Base-by-base conservation (phyloP, 805 yeast species). In the Kazachstania viticola region DNA sequence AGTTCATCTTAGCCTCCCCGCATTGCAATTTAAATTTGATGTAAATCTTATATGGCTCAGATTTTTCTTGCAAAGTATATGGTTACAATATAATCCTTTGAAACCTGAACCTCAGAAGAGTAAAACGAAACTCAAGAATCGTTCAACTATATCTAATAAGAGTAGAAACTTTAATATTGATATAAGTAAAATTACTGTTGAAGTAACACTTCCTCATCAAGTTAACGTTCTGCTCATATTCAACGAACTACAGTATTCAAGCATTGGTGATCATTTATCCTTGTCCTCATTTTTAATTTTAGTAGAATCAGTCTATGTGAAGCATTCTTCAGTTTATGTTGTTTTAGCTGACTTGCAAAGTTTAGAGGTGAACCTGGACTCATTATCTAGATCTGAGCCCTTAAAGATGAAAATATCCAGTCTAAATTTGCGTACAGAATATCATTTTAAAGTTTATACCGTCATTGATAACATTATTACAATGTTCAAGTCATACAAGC, bases 391-490 rank as follows among this genome's bases (percentile, higher is more conserved):
- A 17, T 45, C 3, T 17, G 28, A n/a, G 31, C 31, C 4, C 8
- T 26, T 4, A 12, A 29, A 1, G 13, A 24, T 1, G 29, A 38
- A 41, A 21, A 16, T 54, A 1, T 35, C 50, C 5, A 31, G 40
- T 1, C 39, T 56, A 11, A 42, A 44, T 24, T 30, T 56, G 2
- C 53, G 45, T 22, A 50, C 58, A 1, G 61, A 58, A 29, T 55
- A 56, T 25, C 60, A 58, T 33, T 51, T 54, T 27, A 50, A 51
- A 29, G 48, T 72, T 33, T 72, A 67, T 48, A 64, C 65, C 6
- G 66, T 73, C 21, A 58, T 69, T 24, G 77, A 71, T 36, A 69
- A 69, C 35, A 39, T 67, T 4, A 61, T 71, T 9, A 64, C 72
- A 0, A 54, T 67, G 34, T 60, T 59, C 30, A 73, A 73, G 40